Percentiles rank a stretch among this genome's conserved stretches.
phyloP scores from a whole-genome alignment of 2,329 filamentous ascomycete species.

The Fusarium sp. region DNA sequence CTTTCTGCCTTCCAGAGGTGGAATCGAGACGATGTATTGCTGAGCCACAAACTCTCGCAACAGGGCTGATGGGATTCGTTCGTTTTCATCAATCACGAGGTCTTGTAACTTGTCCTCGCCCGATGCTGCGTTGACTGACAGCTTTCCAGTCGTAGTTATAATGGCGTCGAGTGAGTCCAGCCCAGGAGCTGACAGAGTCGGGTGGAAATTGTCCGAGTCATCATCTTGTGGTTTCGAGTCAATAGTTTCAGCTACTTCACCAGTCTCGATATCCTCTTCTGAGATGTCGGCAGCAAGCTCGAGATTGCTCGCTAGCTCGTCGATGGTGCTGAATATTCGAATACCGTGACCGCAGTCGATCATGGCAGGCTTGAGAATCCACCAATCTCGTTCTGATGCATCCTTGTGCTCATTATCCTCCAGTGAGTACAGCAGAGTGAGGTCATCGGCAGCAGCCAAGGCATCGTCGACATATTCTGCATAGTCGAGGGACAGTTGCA shows the following conservation, averaged over 20 bases:
- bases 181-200: conserved; percentile 44
- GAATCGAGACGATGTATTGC: conserved; percentile 50
- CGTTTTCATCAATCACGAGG: conserved; percentile 47
- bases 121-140: conserved; percentile 20
- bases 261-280: conserved; percentile 41
- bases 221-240: conserved; percentile 9
- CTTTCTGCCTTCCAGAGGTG: conserved; percentile 49
- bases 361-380: conserved; percentile 55
- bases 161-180: conserved; percentile 47
- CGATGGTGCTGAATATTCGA: conserved; percentile 53
- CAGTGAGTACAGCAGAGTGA: conserved; percentile 50
- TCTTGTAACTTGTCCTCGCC: conserved; percentile 10
- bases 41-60: conserved; percentile 55
- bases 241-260: neutral
- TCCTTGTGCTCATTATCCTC: conserved; percentile 49
- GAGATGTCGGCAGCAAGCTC: conserved; percentile 53
- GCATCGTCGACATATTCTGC: conserved; percentile 54
- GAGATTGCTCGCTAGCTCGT: conserved; percentile 51
- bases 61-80: conserved; percentile 52
- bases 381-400: conserved; percentile 50
- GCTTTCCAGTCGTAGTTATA: conserved; percentile 44
- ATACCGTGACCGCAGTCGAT: conserved; percentile 55
- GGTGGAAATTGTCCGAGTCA: conserved; percentile 22
- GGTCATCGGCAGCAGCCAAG: conserved; percentile 51
- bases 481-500: conserved; percentile 53